Base-by-base conservation (phyloP, 2,329 filamentous ascomycete species). In the Colletotrichum sp. region DNA sequence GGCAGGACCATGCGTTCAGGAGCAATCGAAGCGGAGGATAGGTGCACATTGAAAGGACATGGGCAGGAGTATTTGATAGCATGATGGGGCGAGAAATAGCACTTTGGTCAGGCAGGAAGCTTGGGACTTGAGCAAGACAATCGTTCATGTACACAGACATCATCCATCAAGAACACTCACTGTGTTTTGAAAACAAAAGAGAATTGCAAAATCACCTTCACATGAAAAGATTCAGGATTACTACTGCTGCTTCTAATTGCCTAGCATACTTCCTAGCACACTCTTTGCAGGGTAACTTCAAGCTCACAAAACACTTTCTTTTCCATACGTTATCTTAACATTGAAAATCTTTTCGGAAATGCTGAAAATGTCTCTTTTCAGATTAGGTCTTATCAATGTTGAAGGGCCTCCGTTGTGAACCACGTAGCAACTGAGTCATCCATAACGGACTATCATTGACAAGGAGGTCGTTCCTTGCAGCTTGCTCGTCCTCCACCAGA, bases 21-120 rank as follows among this genome's bases (percentile, higher is more conserved):
- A 13, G n/a, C 12, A 3, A 13, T 4, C 7, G 1, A 12, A 52
- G 6, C 0, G 44, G 4, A 52, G n/a, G n/a, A n/a, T 21, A n/a
- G n/a, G 10, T 4, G 3, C n/a, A 49, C 6, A 13, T 7, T 52
- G n/a, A 3, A 5, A 52, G n/a, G n/a, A 13, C 12, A 13, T 21
- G 44, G 44, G n/a, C 44, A 0, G n/a, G 44, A 52, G n/a, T 0
- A 10, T 21, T 21, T 8, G 10, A 5, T 8, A 52, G 3, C 44
- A 52, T 52, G 44, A 18, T 1, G n/a, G n/a, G 44, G n/a, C 0
- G n/a, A 24, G n/a, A 52, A 21, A 49, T 49, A 13, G 2, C 10
- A 49, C n/a, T 49, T 21, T 21, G 3, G 1, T 49, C 10, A 4
- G 44, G 0, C 44, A 13, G 16, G 5, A 49, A 21, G 44, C n/a